A percentile compares a stretch with the other conserved stretches of the same genome.
Evolutionary conservation across 140 eudicot species (phyloP).

Genomic region (Flaveria floridana): DNA sequence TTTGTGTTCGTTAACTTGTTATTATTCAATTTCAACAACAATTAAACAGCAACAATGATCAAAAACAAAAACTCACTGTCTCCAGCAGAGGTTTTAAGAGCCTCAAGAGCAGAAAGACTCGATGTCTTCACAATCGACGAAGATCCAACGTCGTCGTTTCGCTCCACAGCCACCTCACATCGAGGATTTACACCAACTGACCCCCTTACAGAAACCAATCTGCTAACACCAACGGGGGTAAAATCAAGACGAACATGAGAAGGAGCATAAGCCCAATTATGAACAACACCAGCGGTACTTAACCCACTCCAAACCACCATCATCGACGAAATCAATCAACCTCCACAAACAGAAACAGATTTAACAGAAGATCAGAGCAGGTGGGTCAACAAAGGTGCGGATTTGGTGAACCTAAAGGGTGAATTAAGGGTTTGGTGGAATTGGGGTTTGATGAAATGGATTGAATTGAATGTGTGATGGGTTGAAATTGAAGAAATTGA

Average conservation of each 20-base stretch:
- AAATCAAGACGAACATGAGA: slow-evolving; percentile 1
- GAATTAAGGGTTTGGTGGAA: slow-evolving; percentile 26
- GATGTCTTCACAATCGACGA: slow-evolving; percentile 26
- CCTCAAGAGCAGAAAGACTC: slow-evolving; percentile 59
- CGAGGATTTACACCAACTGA: slow-evolving; percentile 43
- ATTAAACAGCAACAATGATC: background rate
- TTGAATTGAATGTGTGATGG: slow-evolving; percentile 4
- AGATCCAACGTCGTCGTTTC: slow-evolving; percentile 30
- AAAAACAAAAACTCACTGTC: slow-evolving; percentile 50
- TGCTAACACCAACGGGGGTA: slow-evolving; percentile 21
- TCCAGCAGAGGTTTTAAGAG: slow-evolving; percentile 62
- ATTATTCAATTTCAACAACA: background rate
- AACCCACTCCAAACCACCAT: slow-evolving; percentile 50
- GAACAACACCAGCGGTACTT: slow-evolving; percentile 26
- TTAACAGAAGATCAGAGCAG: background rate
- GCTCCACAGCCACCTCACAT: slow-evolving; percentile 37
- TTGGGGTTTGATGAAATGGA: background rate
- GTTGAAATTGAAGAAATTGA: slow-evolving; percentile 28
- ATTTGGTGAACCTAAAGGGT: slow-evolving; percentile 8
- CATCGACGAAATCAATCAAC: slow-evolving; percentile 16
- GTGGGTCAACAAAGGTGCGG: background rate
- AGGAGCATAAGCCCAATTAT: slow-evolving; percentile 29
- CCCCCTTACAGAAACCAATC: slow-evolving; percentile 21
- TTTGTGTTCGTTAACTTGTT: background rate
- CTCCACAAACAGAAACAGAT: slow-evolving; percentile 1